Evolutionary conservation across 2,329 filamentous ascomycete species (phyloP).

Genomic region (Alternaria arbusti): DNA sequence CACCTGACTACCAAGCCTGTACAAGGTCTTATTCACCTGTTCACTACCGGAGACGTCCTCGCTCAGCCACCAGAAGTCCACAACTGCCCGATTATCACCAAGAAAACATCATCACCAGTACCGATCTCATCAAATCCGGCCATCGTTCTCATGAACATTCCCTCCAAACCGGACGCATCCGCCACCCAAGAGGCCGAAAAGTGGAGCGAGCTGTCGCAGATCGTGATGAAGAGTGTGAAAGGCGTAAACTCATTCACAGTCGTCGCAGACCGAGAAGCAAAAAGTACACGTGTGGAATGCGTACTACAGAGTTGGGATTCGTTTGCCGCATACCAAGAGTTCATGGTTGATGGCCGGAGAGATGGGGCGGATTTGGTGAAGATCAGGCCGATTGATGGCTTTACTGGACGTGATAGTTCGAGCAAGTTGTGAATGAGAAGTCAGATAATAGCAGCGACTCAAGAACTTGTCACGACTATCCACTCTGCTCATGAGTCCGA

Average conservation of each 20-base stretch:
- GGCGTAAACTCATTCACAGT: constrained; percentile 14
- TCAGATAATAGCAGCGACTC: background rate
- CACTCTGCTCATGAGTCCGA: background rate
- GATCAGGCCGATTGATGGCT: constrained; percentile 26
- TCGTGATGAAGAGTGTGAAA: constrained; percentile 7
- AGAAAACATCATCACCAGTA: constrained; percentile 3
- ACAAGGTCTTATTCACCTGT: constrained; percentile 30
- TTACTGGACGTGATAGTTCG: constrained; percentile 17
- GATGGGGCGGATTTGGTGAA: constrained; percentile 14
- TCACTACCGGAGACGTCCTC: constrained; percentile 27
- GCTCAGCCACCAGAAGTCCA: constrained; percentile 29
- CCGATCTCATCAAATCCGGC: constrained; percentile 11
- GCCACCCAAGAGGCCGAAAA: constrained; percentile 1
- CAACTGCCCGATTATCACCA: constrained; percentile 9
- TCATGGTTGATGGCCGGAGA: constrained; percentile 6
- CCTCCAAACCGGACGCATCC: constrained; percentile 12
- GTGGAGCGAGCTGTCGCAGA: constrained; percentile 11
- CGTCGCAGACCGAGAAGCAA: constrained; percentile 16
- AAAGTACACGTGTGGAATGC: constrained; percentile 16
- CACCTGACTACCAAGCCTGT: constrained; percentile 30
- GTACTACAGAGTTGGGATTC: constrained; percentile 6
- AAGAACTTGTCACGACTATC: background rate
- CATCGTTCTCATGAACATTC: constrained; percentile 23
- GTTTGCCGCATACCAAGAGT: constrained; percentile 18
- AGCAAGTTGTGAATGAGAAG: constrained; percentile 11